Base-by-base conservation (phyloP, 805 yeast genomes). In the Barnettozyma sucrosica region DNA sequence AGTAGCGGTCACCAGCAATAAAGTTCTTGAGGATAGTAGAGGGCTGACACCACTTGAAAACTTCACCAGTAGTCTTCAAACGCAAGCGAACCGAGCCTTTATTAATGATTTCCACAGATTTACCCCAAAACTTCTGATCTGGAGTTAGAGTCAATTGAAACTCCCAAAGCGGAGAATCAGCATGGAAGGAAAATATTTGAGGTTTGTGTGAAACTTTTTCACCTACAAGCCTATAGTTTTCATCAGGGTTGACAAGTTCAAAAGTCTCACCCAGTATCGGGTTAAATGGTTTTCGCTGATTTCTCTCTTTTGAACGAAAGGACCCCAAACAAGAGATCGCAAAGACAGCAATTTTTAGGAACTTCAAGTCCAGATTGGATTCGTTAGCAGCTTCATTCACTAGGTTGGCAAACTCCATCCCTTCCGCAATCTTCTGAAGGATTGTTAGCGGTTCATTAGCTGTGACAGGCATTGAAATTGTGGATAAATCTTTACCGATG, bases 161-260 rank as follows among this genome's bases (percentile, higher is more conserved):
- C 43, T 77, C 79, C 98, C 98, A 93, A 21, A 75, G 66, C 7
- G 68, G 63, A 21, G 86, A 74, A 49, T 92, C 97, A 5, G 80
- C 86, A 62, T 79, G 82, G 20, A 83, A 71, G 1, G 97, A 97
- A 69, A 89, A 80, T 2, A 90, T 79, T 14, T 83, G 82, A 2
- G 99, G 99, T 48, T 87, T 78, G 59, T 93, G 99, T 26, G 79
- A 66, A 18, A 93, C 95, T 61, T 93, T 93, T 63, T 93, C 99
- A 16, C 88, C 74, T 5, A 93, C 55, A 37, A 86, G 64, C 55
- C 98, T 69, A 54, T 83, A 74, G 0, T 90, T 90, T 44, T 76
- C 66, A 58, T 88, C 96, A 51, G 89, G 96, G 36, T 96, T 75
- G 2, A 89, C 93, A 38, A 88, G 70, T 65, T 93, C 99, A 64